Evolutionary conservation across 2,329 filamentous ascomycete species (phyloP).

Genomic region (Conoideocrella luteorostrata): DNA sequence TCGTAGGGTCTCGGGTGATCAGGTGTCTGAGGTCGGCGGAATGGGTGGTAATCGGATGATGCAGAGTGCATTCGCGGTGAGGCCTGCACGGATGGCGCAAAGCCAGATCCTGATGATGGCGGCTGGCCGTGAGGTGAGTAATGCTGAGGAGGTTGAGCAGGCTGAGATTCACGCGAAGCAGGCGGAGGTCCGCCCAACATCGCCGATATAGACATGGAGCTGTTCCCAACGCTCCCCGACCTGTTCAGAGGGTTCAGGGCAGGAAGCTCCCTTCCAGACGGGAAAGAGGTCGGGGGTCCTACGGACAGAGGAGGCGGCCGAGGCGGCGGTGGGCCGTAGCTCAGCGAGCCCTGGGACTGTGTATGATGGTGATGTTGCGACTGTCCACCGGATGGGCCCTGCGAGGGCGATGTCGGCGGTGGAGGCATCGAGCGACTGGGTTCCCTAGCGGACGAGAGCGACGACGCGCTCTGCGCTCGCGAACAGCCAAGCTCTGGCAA

Average conservation of each 20-base stretch:
- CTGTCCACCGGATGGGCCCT: constrained; percentile 15
- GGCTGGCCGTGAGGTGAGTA: constrained; percentile 36
- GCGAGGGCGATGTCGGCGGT: constrained; percentile 34
- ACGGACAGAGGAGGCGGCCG: constrained; percentile 36
- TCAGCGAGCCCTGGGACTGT: constrained; percentile 26
- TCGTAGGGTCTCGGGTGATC: constrained; percentile 56
- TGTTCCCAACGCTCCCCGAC: constrained; percentile 37
- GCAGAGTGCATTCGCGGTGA: constrained; percentile 50
- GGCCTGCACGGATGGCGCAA: constrained; percentile 43
- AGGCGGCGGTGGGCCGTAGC: constrained; percentile 40
- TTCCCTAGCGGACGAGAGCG: constrained; percentile 31
- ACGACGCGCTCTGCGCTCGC: constrained; percentile 39
- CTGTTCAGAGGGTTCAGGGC: constrained; percentile 44
- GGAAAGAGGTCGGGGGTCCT: constrained; percentile 38
- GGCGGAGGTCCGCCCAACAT: constrained; percentile 50
- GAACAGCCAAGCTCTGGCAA: constrained; percentile 30
- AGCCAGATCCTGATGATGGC: constrained; percentile 37
- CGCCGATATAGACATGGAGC: constrained; percentile 56
- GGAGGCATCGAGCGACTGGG: constrained; percentile 40
- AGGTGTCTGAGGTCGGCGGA: constrained; percentile 66
- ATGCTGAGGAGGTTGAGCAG: constrained; percentile 28
- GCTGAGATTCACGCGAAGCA: constrained; percentile 34
- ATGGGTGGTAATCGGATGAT: constrained; percentile 53
- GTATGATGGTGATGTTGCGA: constrained; percentile 22
- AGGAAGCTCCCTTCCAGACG: constrained; percentile 45